Base-by-base conservation (phyloP, 257 asterid genomes). In the Salvia rosmarinus region DNA sequence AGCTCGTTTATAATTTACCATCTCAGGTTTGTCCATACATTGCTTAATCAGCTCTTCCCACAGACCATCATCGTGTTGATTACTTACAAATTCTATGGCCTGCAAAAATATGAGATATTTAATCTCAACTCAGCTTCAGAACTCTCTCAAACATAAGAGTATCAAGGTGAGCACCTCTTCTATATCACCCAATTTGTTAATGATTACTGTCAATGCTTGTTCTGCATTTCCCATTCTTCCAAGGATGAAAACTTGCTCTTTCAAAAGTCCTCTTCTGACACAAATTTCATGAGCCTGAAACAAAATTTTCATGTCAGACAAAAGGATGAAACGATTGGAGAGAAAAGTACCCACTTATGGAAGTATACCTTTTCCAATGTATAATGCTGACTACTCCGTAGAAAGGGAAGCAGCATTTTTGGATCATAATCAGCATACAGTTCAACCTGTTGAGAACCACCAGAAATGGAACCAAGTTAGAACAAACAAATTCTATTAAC, bases 211-310 rank as follows among this genome's bases (percentile, higher is more conserved):
- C 64, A 95, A 88, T 61, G 99, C 98, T 81, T 87, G 86, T 86
- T 86, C 92, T 6, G 96, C 50, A 70, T 91, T 91, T 79, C 99
- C 99, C 99, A 91, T 95, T 86, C 98, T 88, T 85, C 99, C 99
- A 39, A 95, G 95, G 75, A 95, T 87, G 81, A 90, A 95, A 71
- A 95, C 98, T 87, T 89, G 99, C 87, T 92, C 98, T 70, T 78
- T 77, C 43, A 95, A n/a, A 71, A 95, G 83, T 75, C 79, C 88
- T 81, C 85, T 86, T 79, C 73, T 81, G 30, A 90, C 85, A 75
- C 97, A 91, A 71, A 91, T 88, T 71, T 95, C 98, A 85, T 88
- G 86, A 61, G 99, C 99, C 99, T 95, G 91, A 64, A 64, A 73
- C 51, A 12, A 73, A 64, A 75, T 68, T 73, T 65, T 64, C 57